Evolutionary conservation across 169 alveolate species (phyloP).

Genomic region (Plasmodium gonderi): DNA sequence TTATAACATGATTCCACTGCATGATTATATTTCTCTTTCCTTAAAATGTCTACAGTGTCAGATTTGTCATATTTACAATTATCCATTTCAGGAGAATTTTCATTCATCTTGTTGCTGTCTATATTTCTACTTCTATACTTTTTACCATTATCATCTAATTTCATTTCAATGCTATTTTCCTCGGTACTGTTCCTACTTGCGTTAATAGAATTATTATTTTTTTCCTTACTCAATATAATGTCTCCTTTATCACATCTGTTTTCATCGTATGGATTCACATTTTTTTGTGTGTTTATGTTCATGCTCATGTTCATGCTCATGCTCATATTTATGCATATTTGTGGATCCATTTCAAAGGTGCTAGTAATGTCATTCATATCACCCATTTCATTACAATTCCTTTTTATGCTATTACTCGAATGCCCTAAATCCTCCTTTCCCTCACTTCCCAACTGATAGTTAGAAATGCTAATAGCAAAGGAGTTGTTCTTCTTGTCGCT

Average conservation of each 20-base stretch:
- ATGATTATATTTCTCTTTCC: background rate
- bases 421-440: background rate
- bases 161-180: background rate
- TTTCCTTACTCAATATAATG: no score
- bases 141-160: background rate
- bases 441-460: background rate
- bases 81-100: background rate
- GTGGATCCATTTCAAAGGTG: background rate
- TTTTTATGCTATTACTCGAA: background rate
- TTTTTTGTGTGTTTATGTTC: background rate
- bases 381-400: background rate
- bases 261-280: background rate
- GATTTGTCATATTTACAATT: background rate
- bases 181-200: background rate
- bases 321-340: background rate
- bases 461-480: background rate
- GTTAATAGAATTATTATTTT: no score
- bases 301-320: no score
- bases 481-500: background rate
- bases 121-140: background rate
- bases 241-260: no score
- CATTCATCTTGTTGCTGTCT: background rate
- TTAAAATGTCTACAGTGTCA: background rate
- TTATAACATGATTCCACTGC: background rate
- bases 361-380: background rate